Evolutionary conservation across 129 eudicot genomes (phyloP), one percentile per base, ranked within the genome.

Genomic region (Ambrosia trifida): DNA sequence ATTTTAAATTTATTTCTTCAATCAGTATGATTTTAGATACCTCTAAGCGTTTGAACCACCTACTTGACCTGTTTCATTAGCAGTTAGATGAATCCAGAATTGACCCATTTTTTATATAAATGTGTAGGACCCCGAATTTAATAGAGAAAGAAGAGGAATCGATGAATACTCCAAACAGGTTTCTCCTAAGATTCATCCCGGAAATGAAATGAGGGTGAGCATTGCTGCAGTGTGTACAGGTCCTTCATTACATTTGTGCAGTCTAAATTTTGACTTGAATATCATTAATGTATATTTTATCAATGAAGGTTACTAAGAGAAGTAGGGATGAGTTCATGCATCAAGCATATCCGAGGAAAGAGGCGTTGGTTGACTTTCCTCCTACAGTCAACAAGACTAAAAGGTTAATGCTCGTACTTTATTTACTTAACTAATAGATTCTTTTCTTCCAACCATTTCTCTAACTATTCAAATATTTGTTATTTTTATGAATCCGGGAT

Each of bases 181-280:
- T 64, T 66, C 73, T 40, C 69, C 63, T 66, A 84, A 77, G 66
- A 58, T 68, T 71, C 77, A 65, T 13, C 72, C 76, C n/a, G 78
- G 85, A 61, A 85, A 85, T 81, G 95, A 83, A 51, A 73, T 66
- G 51, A 76, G 50, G 65, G 96, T 89, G 76, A 78, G 82, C 62
- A 60, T 73, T 63, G 31, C 50, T 73, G 31, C 54, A 68, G 32
- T 71, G 66, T 68, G 38, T 5, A 50, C 28, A 36, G 17, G 71
- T 54, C 59, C 44, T 54, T 19, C 47, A 12, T 18, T 72, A 0
- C 12, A 36, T 73, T 38, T 8, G 19, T 8, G 36, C 35, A 24
- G 46, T 69, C 64, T 9, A 49, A 33, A 53, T 7, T 49, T 38
- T 50, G 10, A 35, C 56, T 63, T 57, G n/a, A 10, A 16, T 16